Evolutionary conservation across 371 early-diverging fungal species (phyloP), one percentile per base, ranked within the genome.

Genomic region (Apophysomyces trapeziformis): DNA sequence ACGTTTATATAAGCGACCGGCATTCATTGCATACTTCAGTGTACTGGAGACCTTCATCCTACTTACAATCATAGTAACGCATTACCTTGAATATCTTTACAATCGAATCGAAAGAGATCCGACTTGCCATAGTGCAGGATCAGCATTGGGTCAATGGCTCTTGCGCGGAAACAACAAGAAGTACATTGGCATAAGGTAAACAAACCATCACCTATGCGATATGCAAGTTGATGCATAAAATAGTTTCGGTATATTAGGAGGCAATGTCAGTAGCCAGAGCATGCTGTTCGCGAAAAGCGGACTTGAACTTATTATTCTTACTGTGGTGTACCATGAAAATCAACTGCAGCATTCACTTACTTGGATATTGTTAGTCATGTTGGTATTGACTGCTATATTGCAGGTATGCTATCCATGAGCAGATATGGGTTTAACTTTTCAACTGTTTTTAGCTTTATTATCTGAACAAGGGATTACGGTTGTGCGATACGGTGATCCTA

Each of bases 251-350:
- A 72, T 89, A 21, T 67, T 92, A 5, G 82, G 87, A 32, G 93
- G 91, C 16, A 87, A 90, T 64, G 79, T 93, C 14, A 90, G 92
- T 58, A 89, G 90, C 57, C 93, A 93, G 64, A 87, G 88, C 5
- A 71, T 93, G 57, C 70, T 93, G 36, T 91, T 93, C 75, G 93
- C 93, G 60, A 93, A 93, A 68, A 90, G 90, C 57, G 93, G 93
- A 7, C 74, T 93, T 6, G 93, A 93, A 57, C 72, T 93, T 57
- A 65, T 93, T 56, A 76, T 89, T 12, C 69, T 93, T 16, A 88
- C 90, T 0, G 66, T 90, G 26, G 61, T 85, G 1, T 72, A 75
- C 47, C 83, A 89, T 36, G 64, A 85, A 64, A 90, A 92, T 65
- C 94, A 93, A 66, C 84, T 93, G 56, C 81, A 85, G 37, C 84